Conservation (phyloP, 148 eudicot genomes). For the Camellia granthamiana region DNA sequence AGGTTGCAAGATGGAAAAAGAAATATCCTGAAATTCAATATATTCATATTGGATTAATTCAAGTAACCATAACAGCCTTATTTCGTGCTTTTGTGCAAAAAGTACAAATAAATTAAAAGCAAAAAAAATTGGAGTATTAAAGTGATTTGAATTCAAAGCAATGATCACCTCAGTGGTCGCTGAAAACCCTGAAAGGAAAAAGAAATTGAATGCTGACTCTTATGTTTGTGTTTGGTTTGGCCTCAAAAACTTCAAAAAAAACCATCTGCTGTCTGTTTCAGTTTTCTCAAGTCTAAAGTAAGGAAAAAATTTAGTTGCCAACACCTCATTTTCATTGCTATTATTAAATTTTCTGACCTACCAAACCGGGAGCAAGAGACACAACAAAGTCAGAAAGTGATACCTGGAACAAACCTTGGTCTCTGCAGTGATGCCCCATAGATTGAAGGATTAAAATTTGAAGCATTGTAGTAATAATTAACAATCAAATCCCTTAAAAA, state of each 20-base stretch:
- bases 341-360: not conserved
- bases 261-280: not conserved
- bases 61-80: no score
- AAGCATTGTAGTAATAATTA: constrained; percentile 60
- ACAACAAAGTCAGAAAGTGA: constrained; percentile 12
- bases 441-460: constrained; percentile 61
- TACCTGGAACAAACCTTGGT: constrained; percentile 99
- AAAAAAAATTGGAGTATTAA: not conserved
- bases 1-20: no score
- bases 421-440: constrained; percentile 93
- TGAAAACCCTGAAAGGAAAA: not conserved
- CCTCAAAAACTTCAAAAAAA: not conserved
- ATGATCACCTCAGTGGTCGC: not conserved
- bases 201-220: not conserved
- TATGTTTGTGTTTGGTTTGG: not conserved
- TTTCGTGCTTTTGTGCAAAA: not conserved
- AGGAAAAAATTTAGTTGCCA: not conserved
- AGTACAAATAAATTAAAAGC: not conserved
- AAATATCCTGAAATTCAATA: no score
- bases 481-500: constrained; percentile 60
- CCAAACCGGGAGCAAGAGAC: not conserved
- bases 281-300: not conserved
- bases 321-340: not conserved
- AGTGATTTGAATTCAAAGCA: not conserved
- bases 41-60: no score